Base-by-base conservation (phyloP, 257 asterid species). In the Catharanthus roseus region DNA sequence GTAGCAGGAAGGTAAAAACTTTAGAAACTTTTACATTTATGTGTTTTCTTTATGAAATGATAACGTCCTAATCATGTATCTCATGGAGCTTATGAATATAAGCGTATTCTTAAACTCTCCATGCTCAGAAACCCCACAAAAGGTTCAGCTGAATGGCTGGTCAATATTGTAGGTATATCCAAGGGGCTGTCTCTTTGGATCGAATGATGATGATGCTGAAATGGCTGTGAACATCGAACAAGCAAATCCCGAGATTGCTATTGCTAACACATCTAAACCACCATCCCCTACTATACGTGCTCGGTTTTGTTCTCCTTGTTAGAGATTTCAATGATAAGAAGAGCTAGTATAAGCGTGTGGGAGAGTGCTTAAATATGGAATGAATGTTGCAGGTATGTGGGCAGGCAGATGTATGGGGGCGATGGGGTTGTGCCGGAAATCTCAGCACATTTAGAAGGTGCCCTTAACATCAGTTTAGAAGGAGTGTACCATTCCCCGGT, bases 361-460 rank as follows among this genome's bases (percentile, higher is more conserved):
- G 67, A n/a, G n/a, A n/a, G 34, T 63, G 54, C 57, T 38, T 21
- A 26, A 64, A 38, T 15, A 65, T 72, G 13, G 54, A 70, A 38
- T n/a, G n/a, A n/a, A n/a, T 51, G 65, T 74, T 73, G 55, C 79
- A 92, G 98, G 98, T 90, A 57, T 92, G 98, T 81, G 97, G 98
- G 47, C 86, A 82, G 69, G 96, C 93, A 34, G 95, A 88, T 68
- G 95, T 89, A 62, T 90, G 97, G 96, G n/a, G 98, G 98, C 2
- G 98, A 92, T 56, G 96, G 96, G 38, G 90, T 92, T 19, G 97
- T 90, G 72, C 98, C 98, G 6, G 98, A 85, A 75, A 77, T 87
- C 72, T 88, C 98, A n/a, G 96, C 97, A 54, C 95, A 93, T 84
- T 75, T 93, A 11, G 91, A 88, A 71, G 98, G 98, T 18, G 97